Base-by-base conservation (phyloP, 129 eudicot genomes). In the Deinandra increscens region DNA sequence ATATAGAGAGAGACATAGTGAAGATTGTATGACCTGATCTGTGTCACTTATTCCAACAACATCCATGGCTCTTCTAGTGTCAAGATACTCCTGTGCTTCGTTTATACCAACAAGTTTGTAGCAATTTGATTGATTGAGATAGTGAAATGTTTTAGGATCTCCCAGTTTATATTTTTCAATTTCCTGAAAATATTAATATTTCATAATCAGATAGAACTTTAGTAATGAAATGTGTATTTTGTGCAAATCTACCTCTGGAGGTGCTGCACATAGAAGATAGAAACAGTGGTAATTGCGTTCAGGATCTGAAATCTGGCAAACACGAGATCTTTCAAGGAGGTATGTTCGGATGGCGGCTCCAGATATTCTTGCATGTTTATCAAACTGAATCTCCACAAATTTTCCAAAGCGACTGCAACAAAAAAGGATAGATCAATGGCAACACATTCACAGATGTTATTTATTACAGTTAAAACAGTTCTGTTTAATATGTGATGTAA, bases 271-370 rank as follows among this genome's bases (percentile, higher is more conserved):
- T 68, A 93, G 90, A 78, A 89, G 97, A 80, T 93, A 89, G 77
- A 93, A 93, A 77, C 97, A 89, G 72, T 93, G 98, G 61, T 93
- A 93, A 80, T 93, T 93, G 71, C 98, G 98, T 71, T 93, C 98
- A 33, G 95, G 97, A 65, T 93, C 97, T 62, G 98, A 89, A 80
- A 93, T 61, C 81, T 89, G 95, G 85, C 97, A 89, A 79, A 93
- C 98, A 71, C 98, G 96, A 79, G 98, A 93, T 78, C 98, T 83
- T 76, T 93, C 98, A 12, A 93, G 98, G 75, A 91, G 98, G 70
- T 91, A 91, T 13, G 98, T 93, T 49, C 98, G 69, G 74, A 93
- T 87, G 72, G 98, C 98, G 66, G 98, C 98, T 63, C 98, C 96
- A 5, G 98, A 93, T 82, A 93, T 93, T 85, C 95, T 86, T 72